Conservation (phyloP, 805 yeast genomes). For the Spathaspora hagerdaliae region DNA sequence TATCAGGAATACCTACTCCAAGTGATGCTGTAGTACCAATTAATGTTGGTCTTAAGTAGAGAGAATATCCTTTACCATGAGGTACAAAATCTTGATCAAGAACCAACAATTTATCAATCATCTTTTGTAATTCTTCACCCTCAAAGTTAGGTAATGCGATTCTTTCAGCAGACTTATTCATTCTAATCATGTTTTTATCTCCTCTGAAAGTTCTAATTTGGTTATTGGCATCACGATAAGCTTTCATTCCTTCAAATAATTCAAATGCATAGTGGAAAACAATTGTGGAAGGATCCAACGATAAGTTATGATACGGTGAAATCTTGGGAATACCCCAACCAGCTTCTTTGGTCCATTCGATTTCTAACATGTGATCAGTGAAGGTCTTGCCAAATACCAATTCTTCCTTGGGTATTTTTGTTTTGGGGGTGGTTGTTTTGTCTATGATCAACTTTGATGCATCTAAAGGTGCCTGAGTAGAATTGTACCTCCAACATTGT, state of each 20-base stretch:
- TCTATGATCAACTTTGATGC: conserved; percentile 32
- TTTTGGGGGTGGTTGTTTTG: conserved; percentile 36
- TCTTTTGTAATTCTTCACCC: conserved; percentile 66
- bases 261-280: conserved; percentile 96
- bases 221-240: conserved; percentile 64
- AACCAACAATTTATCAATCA: conserved; percentile 71
- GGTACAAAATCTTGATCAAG: conserved; percentile 81
- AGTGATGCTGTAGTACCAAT: conserved; percentile 88
- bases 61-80: conserved; percentile 79
- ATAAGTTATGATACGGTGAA: conserved; percentile 74
- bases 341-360: conserved; percentile 69
- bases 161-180: conserved; percentile 88
- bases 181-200: conserved; percentile 85
- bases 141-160: conserved; percentile 88
- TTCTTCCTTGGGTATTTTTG: conserved; percentile 34
- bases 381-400: conserved; percentile 49
- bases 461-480: conserved; percentile 22
- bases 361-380: conserved; percentile 85
- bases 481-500: conserved; percentile 1
- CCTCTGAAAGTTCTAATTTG: conserved; percentile 82
- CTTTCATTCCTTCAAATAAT: conserved; percentile 94
- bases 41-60: conserved; percentile 91
- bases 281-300: conserved; percentile 84
- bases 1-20: conserved; percentile 81
- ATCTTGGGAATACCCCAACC: conserved; percentile 92